Conservation (phyloP, 2,329 filamentous ascomycete species). For the Moelleriella libera region DNA sequence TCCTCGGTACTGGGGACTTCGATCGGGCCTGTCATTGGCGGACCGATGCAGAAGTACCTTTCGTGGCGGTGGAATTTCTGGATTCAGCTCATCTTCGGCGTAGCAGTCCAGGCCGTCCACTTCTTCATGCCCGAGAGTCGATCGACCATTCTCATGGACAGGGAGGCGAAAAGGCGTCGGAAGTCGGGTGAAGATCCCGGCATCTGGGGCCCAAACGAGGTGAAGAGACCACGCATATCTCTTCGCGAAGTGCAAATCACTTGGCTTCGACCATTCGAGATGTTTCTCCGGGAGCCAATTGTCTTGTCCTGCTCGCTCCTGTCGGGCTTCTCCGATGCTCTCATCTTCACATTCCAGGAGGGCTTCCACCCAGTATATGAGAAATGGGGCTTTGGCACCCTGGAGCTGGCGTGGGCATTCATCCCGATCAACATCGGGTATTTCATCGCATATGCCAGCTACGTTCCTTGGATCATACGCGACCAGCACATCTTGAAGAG, state of each 20-base stretch:
- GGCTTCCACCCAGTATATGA: constrained; percentile 52
- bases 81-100: constrained; percentile 74
- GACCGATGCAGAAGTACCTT: constrained; percentile 53
- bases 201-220: constrained; percentile 58
- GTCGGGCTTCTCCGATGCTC: constrained; percentile 55
- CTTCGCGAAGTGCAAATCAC: constrained; percentile 38
- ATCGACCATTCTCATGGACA: constrained; percentile 61
- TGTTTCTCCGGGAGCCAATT: constrained; percentile 62
- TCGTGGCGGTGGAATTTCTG: constrained; percentile 54
- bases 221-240: constrained; percentile 41
- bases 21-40: constrained; percentile 60
- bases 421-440: constrained; percentile 54
- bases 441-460: constrained; percentile 43
- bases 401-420: constrained; percentile 44
- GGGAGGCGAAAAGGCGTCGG: constrained; percentile 60
- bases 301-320: constrained; percentile 55
- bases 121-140: constrained; percentile 62
- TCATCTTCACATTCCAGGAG: constrained; percentile 66
- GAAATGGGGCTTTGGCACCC: constrained; percentile 48
- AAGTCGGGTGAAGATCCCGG: constrained; percentile 31
- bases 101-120: constrained; percentile 50
- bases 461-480: constrained; percentile 34
- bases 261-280: constrained; percentile 52
- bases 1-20: constrained; percentile 66
- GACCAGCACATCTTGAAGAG: constrained; percentile 31